Conservation (phyloP, 768 basidiomycete species). For the Phylloporus sp. region DNA sequence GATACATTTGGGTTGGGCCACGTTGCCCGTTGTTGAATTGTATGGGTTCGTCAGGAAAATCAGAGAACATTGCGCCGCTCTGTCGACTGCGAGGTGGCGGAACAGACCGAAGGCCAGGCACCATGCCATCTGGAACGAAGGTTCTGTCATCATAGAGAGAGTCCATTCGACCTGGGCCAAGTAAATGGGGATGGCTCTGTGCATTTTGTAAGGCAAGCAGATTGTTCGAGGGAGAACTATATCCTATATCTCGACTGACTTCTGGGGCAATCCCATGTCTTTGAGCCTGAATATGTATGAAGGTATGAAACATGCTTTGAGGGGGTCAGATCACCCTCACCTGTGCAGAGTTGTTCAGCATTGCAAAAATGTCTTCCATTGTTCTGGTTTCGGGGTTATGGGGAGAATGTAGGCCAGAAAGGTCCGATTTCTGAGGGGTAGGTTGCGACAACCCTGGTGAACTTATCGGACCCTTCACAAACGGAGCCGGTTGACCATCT, state of each 20-base stretch:
- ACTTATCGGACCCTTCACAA: conserved; percentile 36
- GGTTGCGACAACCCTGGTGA: conserved; percentile 44
- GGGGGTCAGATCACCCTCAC: conserved; percentile 35
- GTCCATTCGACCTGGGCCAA: conserved; percentile 50
- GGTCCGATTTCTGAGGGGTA: conserved; percentile 45
- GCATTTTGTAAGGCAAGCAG: conserved; percentile 40
- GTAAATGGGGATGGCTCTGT: conserved; percentile 36
- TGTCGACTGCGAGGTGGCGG: conserved; percentile 61
- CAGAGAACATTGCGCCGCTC: conserved; percentile 47
- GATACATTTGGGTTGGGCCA: conserved; percentile 53
- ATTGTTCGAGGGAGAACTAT: conserved; percentile 22
- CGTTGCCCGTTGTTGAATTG: conserved; percentile 59
- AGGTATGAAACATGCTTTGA: conserved; percentile 6
- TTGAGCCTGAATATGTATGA: conserved; percentile 26
- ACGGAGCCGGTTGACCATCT: conserved; percentile 33
- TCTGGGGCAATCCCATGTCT: conserved; percentile 23
- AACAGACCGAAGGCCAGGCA: conserved; percentile 71
- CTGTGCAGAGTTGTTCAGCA: conserved; percentile 73
- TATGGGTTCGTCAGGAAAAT: conserved; percentile 58
- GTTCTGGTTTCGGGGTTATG: conserved; percentile 49
- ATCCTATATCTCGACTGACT: conserved; percentile 22
- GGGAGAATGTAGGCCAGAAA: conserved; percentile 30
- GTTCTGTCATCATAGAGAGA: conserved; percentile 71
- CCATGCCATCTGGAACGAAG: conserved; percentile 82
- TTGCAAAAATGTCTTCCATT: conserved; percentile 78